Conservation (phyloP, 2,329 filamentous ascomycete genomes). For the Calonectria montana region DNA sequence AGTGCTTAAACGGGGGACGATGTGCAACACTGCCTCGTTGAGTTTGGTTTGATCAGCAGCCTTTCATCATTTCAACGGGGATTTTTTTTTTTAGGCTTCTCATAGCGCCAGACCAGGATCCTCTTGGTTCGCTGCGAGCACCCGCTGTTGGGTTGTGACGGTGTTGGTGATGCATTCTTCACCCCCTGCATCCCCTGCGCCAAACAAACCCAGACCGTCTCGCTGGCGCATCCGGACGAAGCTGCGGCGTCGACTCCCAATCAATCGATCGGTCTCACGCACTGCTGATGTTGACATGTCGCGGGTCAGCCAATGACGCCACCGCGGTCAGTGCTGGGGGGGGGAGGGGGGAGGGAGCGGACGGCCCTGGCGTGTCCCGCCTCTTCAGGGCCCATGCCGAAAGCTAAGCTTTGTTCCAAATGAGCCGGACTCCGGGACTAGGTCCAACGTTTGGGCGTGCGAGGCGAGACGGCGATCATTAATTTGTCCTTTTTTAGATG, state of each 20-base stretch:
- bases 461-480: not conserved
- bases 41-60: not conserved
- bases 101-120: not conserved
- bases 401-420: constrained; percentile 6
- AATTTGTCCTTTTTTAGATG: not conserved
- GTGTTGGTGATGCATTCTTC: not conserved
- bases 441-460: not conserved
- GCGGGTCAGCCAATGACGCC: not conserved
- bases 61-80: not conserved
- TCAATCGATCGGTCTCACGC: not conserved
- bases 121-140: not conserved
- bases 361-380: not conserved
- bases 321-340: not conserved
- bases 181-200: not conserved
- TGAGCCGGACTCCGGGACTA: not conserved
- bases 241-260: not conserved
- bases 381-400: not conserved
- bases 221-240: not conserved
- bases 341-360: not conserved
- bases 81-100: not conserved
- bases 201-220: not conserved
- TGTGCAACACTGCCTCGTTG: not conserved
- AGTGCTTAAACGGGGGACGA: not conserved
- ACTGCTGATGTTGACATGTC: not conserved
- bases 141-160: not conserved